Conservation (phyloP, 768 basidiomycete species). For the Cantharellus cinnabarinus region DNA sequence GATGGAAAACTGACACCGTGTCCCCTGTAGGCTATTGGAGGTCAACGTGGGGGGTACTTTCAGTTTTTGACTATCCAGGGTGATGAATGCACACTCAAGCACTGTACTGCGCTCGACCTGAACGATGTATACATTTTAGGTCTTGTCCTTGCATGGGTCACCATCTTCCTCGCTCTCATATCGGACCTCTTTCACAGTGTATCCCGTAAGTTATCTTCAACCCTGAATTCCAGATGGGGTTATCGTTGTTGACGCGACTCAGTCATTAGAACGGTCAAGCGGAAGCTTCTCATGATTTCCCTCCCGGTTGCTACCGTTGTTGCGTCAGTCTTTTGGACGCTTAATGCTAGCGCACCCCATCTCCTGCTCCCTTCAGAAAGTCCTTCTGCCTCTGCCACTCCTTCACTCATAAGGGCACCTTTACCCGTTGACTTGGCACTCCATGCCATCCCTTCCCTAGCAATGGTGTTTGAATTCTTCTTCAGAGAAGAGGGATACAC, state of each 20-base stretch:
- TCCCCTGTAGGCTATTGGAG: neutral
- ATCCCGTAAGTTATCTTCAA: conserved; percentile 14
- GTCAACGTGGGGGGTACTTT: conserved; percentile 32
- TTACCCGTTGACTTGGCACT: conserved; percentile 39
- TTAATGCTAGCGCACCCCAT: conserved; percentile 32
- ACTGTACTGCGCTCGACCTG: neutral
- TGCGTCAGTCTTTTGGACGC: conserved; percentile 47
- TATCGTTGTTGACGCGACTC: neutral
- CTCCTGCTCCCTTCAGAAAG: conserved; percentile 28
- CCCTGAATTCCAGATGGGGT: conserved; percentile 16
- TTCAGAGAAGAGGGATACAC: conserved; percentile 39
- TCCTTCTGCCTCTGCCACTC: conserved; percentile 14
- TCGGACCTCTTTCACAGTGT: conserved; percentile 23
- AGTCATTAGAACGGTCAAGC: neutral
- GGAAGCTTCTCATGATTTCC: neutral
- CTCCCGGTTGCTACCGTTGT: conserved; percentile 22
- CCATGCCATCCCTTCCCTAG: conserved; percentile 39
- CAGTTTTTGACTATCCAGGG: conserved; percentile 68
- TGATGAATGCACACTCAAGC: conserved; percentile 18
- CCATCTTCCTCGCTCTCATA: conserved; percentile 18
- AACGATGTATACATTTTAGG: neutral
- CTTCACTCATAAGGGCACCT: conserved; percentile 18
- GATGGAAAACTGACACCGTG: neutral
- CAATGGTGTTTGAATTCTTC: conserved; percentile 47
- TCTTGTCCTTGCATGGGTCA: neutral